Evolutionary conservation across 192 early-diverging fungal species (phyloP), one percentile per base, ranked within the genome.

Genomic region (Coemansia sp.): DNA sequence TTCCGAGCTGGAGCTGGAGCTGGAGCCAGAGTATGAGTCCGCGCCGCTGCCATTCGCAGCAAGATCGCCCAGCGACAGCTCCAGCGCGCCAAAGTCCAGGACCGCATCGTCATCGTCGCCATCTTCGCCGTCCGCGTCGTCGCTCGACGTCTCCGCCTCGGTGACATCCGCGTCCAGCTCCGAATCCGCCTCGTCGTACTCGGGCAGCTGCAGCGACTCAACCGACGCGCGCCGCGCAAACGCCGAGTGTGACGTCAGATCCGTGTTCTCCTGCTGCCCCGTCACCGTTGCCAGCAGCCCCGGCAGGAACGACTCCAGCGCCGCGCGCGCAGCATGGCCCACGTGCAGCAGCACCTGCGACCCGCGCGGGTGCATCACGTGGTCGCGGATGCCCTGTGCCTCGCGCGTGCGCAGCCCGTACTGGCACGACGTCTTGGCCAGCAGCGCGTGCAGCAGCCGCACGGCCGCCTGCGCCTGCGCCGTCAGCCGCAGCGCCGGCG

Each of bases 331-430:
- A 11, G 77, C 71, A 23, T 69, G 62, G 14, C 77, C 72, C 28
- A 73, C 67, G 31, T 70, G 59, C n/a, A 80, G 64, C 50, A 80
- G 24, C 18, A 73, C 65, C 56, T 80, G 71, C 35, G 77, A 80
- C 19, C 77, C 77, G 33, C 71, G 67, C 47, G 70, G 60, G n/a
- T 66, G 57, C 51, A 80, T 24, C 33, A 62, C 71, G 1, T 64
- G 62, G 21, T 73, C 71, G 19, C 67, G 71, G 5, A 80, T 67
- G 21, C 71, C 67, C 59, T 80, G 77, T 0, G 71, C 71, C 30
- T 73, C 71, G 45, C 77, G 77, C 1, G 67, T 67, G 47, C 70
- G 71, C 62, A 65, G 60, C 1, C 77, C 77, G 31, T 73, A 80
- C 62, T 70, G 63, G 57, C 77, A 80, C 5, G 77, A 62, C 2